Percentiles rank a stretch among this genome's conserved stretches.
Evolutionary conservation across 257 asterid genomes (phyloP).

Genomic region (Salvia rosmarinus): DNA sequence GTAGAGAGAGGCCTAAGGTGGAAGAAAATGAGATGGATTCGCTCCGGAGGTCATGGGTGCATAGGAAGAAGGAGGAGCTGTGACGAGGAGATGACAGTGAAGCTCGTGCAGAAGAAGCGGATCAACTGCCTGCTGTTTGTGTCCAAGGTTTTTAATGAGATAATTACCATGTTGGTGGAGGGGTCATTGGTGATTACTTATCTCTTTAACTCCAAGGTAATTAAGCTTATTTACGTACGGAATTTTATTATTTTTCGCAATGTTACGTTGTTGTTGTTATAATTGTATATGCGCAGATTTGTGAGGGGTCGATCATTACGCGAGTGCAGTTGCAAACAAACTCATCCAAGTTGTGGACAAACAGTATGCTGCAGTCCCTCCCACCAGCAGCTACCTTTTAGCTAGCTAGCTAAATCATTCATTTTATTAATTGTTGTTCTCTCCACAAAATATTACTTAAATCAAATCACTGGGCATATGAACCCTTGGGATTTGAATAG

Average conservation of each 20-base stretch:
- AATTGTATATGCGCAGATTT: constrained; percentile 52
- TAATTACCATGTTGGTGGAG: constrained; percentile 93
- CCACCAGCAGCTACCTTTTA: constrained; percentile 65
- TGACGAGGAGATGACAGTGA: constrained; percentile 80
- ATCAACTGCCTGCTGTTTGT: constrained; percentile 73
- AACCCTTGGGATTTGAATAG: constrained; percentile 25
- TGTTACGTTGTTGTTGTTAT: too few species aligned
- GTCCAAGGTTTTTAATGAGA: constrained; percentile 85
- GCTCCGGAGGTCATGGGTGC: constrained; percentile 86
- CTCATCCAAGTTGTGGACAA: constrained; percentile 81
- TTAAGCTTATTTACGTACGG: too few species aligned
- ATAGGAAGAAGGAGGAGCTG: constrained; percentile 75
- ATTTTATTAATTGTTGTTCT: neutral
- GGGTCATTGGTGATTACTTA: constrained; percentile 84
- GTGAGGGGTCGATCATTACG: constrained; percentile 88
- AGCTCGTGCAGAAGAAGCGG: constrained; percentile 88
- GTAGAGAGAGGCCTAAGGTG: constrained; percentile 58
- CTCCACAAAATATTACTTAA: too few species aligned
- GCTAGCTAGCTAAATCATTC: constrained; percentile 42
- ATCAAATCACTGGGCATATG: too few species aligned
- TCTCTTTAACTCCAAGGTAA: constrained; percentile 73
- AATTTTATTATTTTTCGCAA: too few species aligned
- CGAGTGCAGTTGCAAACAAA: constrained; percentile 87
- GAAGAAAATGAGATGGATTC: constrained; percentile 49
- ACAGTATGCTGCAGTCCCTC: constrained; percentile 64